Evolutionary conservation across 495 filamentous ascomycete species (phyloP), one percentile per base, ranked within the genome.

Genomic region (Talaromyces trachyspermus): DNA sequence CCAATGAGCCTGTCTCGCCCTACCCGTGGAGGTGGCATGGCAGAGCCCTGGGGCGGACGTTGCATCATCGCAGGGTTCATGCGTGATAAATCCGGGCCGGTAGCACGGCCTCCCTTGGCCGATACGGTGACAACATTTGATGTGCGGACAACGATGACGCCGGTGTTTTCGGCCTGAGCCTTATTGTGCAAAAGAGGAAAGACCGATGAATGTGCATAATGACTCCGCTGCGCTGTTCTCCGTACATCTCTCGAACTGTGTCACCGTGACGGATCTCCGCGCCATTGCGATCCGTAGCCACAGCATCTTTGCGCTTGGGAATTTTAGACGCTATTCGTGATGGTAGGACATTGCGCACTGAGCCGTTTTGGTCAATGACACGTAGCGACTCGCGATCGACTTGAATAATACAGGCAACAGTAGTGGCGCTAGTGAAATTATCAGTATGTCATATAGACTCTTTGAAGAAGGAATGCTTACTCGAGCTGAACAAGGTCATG

Each of bases 401-500:
- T 64, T 95, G 95, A 66, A 94, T 81, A 33, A 97, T 81, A 60
- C 87, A 94, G 35, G 81, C 92, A 24, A 97, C 92, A 3, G 90
- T 97, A 14, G 88, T 77, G 33, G 87, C 78, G 64, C 79, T 83
- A 51, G 4, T n/a, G 35, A 18, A 12, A 14, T 30, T 22, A 52
- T 78, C 64, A 77, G 66, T 50, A 54, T 23, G 15, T 32, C 20
- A 48, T 4, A 26, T 32, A 1, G 17, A 20, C 19, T 40, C 14
- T 36, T 24, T 24, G 32, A 27, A 26, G 23, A 19, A 33, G 15
- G 5, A 42, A 11, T 33, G 71, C 77, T 71, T 69, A 81, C 78
- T 97, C 94, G 49, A 99, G 79, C 66, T 96, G 90, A 15, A 97
- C 88, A 19, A 99, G 74, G 64, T 99, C 92, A 50, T 89, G 85